Percentiles rank a stretch among this genome's conserved stretches.
These are phyloP conservation scores for Candida albicans DNA, from an alignment of 1,139 yeast genomes.

Conservation along the genomic window DNA sequence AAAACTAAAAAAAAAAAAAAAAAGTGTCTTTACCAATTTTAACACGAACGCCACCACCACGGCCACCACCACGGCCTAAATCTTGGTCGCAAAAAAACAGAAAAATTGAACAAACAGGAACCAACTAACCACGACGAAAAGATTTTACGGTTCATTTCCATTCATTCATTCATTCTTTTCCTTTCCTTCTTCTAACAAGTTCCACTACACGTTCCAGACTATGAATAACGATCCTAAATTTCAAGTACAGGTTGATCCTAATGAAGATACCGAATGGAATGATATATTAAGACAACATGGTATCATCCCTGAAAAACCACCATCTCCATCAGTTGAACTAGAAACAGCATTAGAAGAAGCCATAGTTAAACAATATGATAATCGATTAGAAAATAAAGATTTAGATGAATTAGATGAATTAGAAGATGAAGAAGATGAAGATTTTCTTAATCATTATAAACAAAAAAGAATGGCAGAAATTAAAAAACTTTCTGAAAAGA, in stretches of 20 bases:
- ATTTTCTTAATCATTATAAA: slow-evolving; percentile 70
- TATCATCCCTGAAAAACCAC: slow-evolving; percentile 87
- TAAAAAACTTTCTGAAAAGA: slow-evolving; percentile 54
- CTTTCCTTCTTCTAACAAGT: neutral
- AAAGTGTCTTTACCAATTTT: neutral
- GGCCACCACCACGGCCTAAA: neutral
- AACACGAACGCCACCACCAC: too few species aligned
- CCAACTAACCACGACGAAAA: too few species aligned
- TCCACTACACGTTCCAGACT: neutral
- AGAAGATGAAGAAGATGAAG: slow-evolving; percentile 80
- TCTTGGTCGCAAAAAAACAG: neutral
- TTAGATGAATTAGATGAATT: slow-evolving; percentile 78
- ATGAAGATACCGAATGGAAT: slow-evolving; percentile 98
- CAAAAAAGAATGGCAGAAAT: slow-evolving; percentile 75
- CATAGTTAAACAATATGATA: slow-evolving; percentile 68
- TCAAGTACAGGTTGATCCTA: slow-evolving; percentile 89
- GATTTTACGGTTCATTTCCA: neutral
- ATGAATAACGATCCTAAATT: slow-evolving; percentile 26
- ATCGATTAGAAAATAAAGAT: slow-evolving; percentile 71
- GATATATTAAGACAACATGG: slow-evolving; percentile 90
- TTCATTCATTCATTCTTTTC: slow-evolving; percentile 2
- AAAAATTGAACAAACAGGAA: too few species aligned
- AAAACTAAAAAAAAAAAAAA: too few species aligned
- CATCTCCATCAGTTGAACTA: slow-evolving; percentile 81
- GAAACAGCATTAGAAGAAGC: slow-evolving; percentile 91